Evolutionary conservation across 2,329 filamentous ascomycete genomes (phyloP), one percentile per base, ranked within the genome.

Genomic region (Epichloe sylvatica): DNA sequence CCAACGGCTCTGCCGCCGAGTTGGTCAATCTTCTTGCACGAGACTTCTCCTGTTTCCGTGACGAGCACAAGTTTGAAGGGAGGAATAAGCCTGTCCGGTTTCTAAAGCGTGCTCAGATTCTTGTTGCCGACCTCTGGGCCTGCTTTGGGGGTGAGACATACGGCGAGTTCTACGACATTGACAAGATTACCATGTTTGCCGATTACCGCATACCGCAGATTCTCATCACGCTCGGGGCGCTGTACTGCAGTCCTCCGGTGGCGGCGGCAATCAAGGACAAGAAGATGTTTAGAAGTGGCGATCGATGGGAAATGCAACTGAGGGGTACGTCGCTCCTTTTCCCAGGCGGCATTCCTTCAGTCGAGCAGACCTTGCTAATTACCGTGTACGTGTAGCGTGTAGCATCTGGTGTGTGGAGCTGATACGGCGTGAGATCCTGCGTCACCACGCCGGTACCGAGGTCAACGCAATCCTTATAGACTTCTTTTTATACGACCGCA

Each of bases 171-270:
- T 63, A 80, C 51, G 92, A 98, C 62, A 95, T 98, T 58, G 84
- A 92, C 68, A 88, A 89, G 64, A 84, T 98, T 59, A 98, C 92
- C 53, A 97, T 97, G 83, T 98, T 98, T 71, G 90, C 92, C 61
- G 92, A 98, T 70, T 98, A 98, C 63, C 84, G 92, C 41, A 84
- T 98, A 49, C 94, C 94, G 13, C 92, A 98, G 68, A 92, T 96
- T 57, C 76, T 98, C 35, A 81, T 90, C 59, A 80, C 81, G 9
- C 73, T 97, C 42, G 86, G 86, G 17, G 91, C 89, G 51, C 69
- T 98, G 46, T 80, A 78, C 59, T 96, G 92, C 67, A 90, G 86
- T 55, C 92, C 92, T 0, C 76, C 81, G 0, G 70, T 98, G 42
- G 81, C 89, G 46, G 73, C 76, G 35, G 76, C 82, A 15, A 83